A percentile compares a stretch with the other conserved stretches of the same genome.
phyloP scores from a whole-genome alignment of 2,329 filamentous ascomycete genomes.

The Cercospora nicotianae region DNA sequence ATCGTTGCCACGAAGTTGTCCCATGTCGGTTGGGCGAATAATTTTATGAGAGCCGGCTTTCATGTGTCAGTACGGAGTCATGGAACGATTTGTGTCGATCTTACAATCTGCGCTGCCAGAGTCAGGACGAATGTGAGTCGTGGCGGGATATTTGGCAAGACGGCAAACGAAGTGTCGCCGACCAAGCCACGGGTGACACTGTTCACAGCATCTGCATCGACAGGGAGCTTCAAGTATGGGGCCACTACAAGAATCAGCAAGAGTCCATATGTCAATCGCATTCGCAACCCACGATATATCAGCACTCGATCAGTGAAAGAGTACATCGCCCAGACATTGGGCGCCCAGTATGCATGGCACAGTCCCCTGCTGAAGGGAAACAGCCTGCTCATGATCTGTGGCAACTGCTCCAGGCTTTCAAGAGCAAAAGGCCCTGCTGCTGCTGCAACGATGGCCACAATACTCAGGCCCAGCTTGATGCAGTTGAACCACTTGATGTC shows the following conservation, averaged over 20 bases:
- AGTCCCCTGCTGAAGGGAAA: constrained; percentile 93
- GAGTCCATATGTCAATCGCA: background rate
- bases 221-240: constrained; percentile 71
- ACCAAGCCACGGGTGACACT: constrained; percentile 93
- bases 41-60: constrained; percentile 71
- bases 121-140: constrained; percentile 79
- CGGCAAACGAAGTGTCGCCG: constrained; percentile 89
- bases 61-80: background rate
- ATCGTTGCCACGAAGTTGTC: constrained; percentile 85
- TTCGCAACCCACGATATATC: constrained; percentile 66
- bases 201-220: constrained; percentile 73
- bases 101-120: constrained; percentile 72
- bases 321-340: constrained; percentile 96
- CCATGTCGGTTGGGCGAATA: constrained; percentile 80
- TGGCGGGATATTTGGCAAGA: constrained; percentile 82
- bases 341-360: constrained; percentile 98
- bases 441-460: constrained; percentile 69
- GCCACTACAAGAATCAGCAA: constrained; percentile 59
- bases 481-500: constrained; percentile 75
- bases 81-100: constrained; percentile 14
- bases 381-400: constrained; percentile 77
- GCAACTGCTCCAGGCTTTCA: constrained; percentile 67
- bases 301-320: constrained; percentile 83
- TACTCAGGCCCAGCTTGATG: constrained; percentile 75
- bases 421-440: constrained; percentile 84